Evolutionary conservation across 129 eudicot species (phyloP).

Genomic region (Artemisia argyi): DNA sequence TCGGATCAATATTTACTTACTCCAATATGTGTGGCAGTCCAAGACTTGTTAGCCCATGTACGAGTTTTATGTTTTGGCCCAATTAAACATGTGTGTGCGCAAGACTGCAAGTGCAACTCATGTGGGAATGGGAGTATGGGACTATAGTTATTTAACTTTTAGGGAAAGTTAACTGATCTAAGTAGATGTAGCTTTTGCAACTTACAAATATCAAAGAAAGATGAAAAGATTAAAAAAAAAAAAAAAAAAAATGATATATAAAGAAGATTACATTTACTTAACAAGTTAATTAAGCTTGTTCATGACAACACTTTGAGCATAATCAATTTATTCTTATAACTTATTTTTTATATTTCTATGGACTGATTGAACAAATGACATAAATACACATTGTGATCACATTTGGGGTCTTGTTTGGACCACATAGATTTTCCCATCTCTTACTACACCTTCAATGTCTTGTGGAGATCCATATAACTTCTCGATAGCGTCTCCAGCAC

Average conservation of each 20-base stretch:
- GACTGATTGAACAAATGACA: constrained; percentile 10
- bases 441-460: constrained; percentile 93
- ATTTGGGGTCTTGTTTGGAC: constrained; percentile 98
- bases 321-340: constrained; percentile 25
- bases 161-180: too few species aligned
- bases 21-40: too few species aligned
- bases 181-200: background rate
- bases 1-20: too few species aligned
- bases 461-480: constrained; percentile 92
- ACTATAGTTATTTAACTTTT: background rate
- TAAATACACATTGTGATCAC: constrained; percentile 34
- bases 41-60: too few species aligned
- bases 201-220: background rate
- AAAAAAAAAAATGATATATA: background rate
- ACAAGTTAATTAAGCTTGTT: constrained; percentile 10
- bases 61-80: too few species aligned
- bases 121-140: too few species aligned
- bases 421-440: constrained; percentile 83
- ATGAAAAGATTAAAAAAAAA: background rate
- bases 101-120: too few species aligned
- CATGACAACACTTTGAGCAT: constrained; percentile 14
- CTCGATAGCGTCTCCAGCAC: constrained; percentile 82
- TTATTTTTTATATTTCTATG: constrained; percentile 7
- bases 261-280: constrained; percentile 14
- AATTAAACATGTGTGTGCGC: too few species aligned